phyloP scores from a whole-genome alignment of 2,329 filamentous ascomycete genomes.

The Cryphonectria parasitica region DNA sequence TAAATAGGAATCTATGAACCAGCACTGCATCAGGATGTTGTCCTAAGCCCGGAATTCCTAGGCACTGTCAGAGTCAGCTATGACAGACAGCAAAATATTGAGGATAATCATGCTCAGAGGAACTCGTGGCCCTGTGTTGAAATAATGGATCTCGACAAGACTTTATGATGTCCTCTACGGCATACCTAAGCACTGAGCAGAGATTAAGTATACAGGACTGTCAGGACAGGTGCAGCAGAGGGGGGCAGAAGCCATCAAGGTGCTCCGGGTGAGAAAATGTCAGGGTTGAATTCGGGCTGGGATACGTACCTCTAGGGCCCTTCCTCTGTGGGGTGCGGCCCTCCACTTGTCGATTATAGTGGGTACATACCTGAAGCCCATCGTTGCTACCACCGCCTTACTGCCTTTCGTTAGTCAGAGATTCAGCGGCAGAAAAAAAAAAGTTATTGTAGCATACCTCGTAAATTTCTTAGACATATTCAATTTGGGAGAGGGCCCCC shows the following conservation, averaged over 20 bases:
- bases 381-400: constrained; percentile 15
- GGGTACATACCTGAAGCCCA: not conserved
- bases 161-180: not conserved
- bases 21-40: not conserved
- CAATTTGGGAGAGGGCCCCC: not conserved
- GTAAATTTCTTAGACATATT: not conserved
- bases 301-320: not conserved
- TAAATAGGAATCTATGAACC: not conserved
- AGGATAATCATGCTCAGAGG: not conserved
- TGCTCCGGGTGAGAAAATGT: not conserved
- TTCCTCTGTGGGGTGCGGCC: not conserved
- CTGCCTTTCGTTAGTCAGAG: constrained; percentile 10
- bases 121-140: not conserved
- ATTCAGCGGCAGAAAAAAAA: constrained; percentile 32
- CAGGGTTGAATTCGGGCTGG: not conserved
- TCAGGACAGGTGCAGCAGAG: not conserved
- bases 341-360: not conserved
- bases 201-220: not conserved
- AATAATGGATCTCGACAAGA: not conserved
- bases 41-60: not conserved
- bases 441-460: constrained; percentile 1
- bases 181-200: not conserved
- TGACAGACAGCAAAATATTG: not conserved
- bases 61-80: not conserved
- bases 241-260: not conserved